These are phyloP conservation scores for Exserohilum turcica DNA, from an alignment of 2,329 filamentous ascomycete genomes.

Conservation along the genomic window DNA sequence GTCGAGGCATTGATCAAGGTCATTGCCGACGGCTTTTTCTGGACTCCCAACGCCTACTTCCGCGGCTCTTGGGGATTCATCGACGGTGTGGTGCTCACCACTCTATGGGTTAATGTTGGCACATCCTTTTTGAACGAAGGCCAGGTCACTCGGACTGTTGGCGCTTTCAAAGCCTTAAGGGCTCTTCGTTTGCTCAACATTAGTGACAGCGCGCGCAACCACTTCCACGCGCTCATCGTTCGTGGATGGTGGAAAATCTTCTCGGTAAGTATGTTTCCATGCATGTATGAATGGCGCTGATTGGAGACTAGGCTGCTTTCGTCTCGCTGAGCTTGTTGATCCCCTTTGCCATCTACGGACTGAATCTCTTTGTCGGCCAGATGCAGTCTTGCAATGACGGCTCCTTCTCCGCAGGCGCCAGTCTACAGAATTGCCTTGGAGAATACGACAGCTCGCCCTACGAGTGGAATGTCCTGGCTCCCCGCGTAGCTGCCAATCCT, in stretches of 20 bases:
- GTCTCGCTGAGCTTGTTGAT: slow-evolving; percentile 94
- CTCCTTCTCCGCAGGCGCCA: slow-evolving; percentile 56
- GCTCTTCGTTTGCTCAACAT: slow-evolving; percentile 91
- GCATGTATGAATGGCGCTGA: slow-evolving; percentile 4
- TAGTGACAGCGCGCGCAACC: slow-evolving; percentile 92
- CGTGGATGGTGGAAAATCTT: slow-evolving; percentile 93
- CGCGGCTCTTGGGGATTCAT: slow-evolving; percentile 97
- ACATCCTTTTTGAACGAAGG: slow-evolving; percentile 82
- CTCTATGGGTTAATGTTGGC: slow-evolving; percentile 91
- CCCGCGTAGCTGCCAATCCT: slow-evolving; percentile 78
- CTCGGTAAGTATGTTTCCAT: slow-evolving; percentile 60
- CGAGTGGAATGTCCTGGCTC: slow-evolving; percentile 83
- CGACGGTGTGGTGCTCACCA: slow-evolving; percentile 87
- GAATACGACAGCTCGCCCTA: slow-evolving; percentile 80
- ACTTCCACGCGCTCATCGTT: slow-evolving; percentile 95
- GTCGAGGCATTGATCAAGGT: slow-evolving; percentile 89
- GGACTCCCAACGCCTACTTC: slow-evolving; percentile 96
- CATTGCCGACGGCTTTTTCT: slow-evolving; percentile 92
- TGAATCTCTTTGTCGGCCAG: slow-evolving; percentile 89
- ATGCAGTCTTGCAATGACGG: slow-evolving; percentile 81
- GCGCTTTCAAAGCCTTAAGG: slow-evolving; percentile 94
- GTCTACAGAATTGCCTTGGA: slow-evolving; percentile 76
- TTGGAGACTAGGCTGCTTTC: slow-evolving; percentile 69
- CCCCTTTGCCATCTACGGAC: slow-evolving; percentile 92
- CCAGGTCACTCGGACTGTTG: slow-evolving; percentile 85